Evolutionary conservation across 2,329 filamentous ascomycete species (phyloP).

Genomic region (Colletotrichum tamarilloi): DNA sequence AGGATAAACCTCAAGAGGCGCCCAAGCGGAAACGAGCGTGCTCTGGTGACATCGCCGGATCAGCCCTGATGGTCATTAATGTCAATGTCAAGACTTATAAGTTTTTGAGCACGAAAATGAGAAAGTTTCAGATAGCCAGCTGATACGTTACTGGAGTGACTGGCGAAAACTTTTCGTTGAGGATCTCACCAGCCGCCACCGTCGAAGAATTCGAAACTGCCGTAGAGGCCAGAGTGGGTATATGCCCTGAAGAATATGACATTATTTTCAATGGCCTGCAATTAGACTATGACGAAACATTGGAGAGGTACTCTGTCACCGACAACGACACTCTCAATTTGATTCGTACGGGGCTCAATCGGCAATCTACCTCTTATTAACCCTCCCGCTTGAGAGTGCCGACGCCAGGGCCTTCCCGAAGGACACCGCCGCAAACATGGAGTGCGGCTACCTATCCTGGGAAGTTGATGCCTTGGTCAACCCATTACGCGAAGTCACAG

Average conservation of each 20-base stretch:
- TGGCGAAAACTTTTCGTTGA: not conserved
- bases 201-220: not conserved
- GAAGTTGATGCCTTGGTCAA: not conserved
- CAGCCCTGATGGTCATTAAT: not conserved
- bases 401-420: no score
- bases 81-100: not conserved
- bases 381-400: no score
- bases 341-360: no score
- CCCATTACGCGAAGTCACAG: not conserved
- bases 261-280: no score
- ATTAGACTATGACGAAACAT: no score
- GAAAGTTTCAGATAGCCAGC: not conserved
- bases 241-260: no score
- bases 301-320: no score
- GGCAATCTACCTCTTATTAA: no score
- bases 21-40: not conserved
- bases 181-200: not conserved
- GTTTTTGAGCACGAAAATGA: no score
- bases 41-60: not conserved
- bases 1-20: not conserved
- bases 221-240: no score
- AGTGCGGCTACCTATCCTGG: constrained; percentile 23
- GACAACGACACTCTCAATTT: no score
- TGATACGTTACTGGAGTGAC: not conserved
- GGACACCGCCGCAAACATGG: not conserved